phyloP scores from a whole-genome alignment of 345 rosid species.

The Aquilaria sinensis region DNA sequence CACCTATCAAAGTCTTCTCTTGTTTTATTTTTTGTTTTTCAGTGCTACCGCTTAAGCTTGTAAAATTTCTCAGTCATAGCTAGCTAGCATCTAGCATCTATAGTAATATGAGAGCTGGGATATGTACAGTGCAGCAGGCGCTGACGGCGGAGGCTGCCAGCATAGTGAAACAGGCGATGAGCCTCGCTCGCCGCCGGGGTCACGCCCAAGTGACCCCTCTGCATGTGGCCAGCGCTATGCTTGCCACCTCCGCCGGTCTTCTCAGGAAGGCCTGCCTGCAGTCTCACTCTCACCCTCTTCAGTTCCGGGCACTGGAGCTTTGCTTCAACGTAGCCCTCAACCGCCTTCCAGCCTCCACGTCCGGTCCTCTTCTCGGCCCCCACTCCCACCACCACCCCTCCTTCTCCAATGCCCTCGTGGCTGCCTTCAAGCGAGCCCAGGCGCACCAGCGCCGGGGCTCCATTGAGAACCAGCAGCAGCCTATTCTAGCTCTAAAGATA shows the following conservation, averaged over 20 bases:
- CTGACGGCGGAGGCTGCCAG: constrained; percentile 53
- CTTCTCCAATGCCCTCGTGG: constrained; percentile 65
- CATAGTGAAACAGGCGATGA: constrained; percentile 54
- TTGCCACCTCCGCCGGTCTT: constrained; percentile 47
- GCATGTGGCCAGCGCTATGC: constrained; percentile 65
- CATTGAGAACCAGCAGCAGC: constrained; percentile 71
- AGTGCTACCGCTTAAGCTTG: too few relatives aligned
- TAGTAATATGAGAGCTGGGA: constrained; percentile 48
- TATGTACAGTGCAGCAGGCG: constrained; percentile 51
- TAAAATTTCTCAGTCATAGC: too few relatives aligned
- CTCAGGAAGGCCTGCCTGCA: constrained; percentile 61
- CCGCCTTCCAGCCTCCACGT: constrained; percentile 61
- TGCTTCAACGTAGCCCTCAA: constrained; percentile 74
- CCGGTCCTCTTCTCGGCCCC: constrained; percentile 49
- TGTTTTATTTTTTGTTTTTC: background rate
- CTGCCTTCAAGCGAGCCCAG: constrained; percentile 75
- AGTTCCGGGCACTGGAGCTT: constrained; percentile 68
- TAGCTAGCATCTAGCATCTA: too few relatives aligned
- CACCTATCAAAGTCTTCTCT: background rate
- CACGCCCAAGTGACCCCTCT: constrained; percentile 80
- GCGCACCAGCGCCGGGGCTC: constrained; percentile 81
- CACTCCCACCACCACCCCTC: constrained; percentile 39
- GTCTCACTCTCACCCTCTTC: constrained; percentile 71
- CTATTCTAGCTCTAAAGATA: constrained; percentile 61
- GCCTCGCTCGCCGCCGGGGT: constrained; percentile 55